Percentiles rank a stretch among this genome's conserved stretches.
These are phyloP conservation scores for Phytophthora citrophthora DNA, from an alignment of 352 stramenopile genomes.

Conservation along the genomic window DNA sequence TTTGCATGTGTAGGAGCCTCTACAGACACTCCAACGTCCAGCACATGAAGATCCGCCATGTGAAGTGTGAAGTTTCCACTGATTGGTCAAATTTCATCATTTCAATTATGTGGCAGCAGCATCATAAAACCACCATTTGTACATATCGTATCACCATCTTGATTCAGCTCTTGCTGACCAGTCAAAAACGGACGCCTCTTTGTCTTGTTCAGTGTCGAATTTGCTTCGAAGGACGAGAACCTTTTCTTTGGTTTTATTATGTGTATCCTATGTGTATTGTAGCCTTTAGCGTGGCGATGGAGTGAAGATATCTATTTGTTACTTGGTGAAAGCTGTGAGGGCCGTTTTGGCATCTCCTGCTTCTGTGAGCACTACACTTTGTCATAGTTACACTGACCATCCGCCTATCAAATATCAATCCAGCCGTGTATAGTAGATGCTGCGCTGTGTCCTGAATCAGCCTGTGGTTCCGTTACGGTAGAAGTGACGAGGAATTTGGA, in stretches of 20 bases:
- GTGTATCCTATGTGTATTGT: background rate
- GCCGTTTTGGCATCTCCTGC: conserved; percentile 53
- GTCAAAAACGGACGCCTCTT: background rate
- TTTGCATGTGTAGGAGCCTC: background rate
- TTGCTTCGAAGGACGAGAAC: conserved; percentile 11
- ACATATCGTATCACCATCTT: too few relatives aligned
- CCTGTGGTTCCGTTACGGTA: background rate
- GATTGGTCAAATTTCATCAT: background rate
- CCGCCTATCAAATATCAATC: conserved; percentile 15
- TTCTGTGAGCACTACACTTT: conserved; percentile 69
- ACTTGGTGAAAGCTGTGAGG: conserved; percentile 50
- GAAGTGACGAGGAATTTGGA: conserved; percentile 12
- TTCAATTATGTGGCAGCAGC: too few relatives aligned
- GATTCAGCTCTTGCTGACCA: conserved; percentile 13
- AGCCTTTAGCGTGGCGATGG: conserved; percentile 36
- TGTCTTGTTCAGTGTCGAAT: conserved; percentile 11
- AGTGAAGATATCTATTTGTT: conserved; percentile 59
- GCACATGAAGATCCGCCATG: conserved; percentile 25
- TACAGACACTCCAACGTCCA: conserved; percentile 32
- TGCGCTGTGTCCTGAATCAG: too few relatives aligned
- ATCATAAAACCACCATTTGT: too few relatives aligned
- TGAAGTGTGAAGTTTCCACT: conserved; percentile 1
- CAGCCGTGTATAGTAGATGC: background rate
- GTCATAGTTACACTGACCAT: conserved; percentile 85
- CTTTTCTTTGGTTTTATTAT: background rate